A percentile compares a stretch with the other conserved stretches of the same genome.
These are phyloP conservation scores for Rubia yunnanensis DNA, from an alignment of 257 asterid species.

Conservation along the genomic window DNA sequence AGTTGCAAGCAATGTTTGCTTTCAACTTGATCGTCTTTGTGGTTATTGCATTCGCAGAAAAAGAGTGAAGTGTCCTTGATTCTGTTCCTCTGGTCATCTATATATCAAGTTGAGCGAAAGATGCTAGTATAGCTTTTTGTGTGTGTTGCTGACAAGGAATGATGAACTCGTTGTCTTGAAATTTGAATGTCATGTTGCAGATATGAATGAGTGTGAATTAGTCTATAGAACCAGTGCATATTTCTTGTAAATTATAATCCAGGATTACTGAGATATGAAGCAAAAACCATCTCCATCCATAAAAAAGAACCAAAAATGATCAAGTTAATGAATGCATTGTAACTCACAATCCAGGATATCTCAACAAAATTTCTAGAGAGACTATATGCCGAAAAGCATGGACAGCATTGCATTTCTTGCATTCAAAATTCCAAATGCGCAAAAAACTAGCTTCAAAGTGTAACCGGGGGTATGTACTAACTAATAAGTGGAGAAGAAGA, in stretches of 20 bases:
- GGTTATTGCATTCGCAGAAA: too few species aligned
- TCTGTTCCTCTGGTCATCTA: too few species aligned
- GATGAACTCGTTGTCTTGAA: too few species aligned
- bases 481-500: background rate
- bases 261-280: too few species aligned
- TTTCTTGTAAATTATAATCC: too few species aligned
- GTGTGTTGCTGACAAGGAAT: too few species aligned
- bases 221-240: too few species aligned
- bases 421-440: background rate
- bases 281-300: background rate
- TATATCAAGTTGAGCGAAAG: too few species aligned
- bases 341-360: background rate
- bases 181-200: too few species aligned
- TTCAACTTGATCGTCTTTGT: background rate
- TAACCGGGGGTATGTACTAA: background rate
- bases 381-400: background rate
- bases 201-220: too few species aligned
- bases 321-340: background rate
- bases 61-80: too few species aligned
- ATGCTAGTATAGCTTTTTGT: too few species aligned
- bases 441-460: background rate
- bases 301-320: background rate
- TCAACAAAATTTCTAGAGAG: background rate
- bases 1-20: background rate
- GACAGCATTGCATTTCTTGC: background rate